Percentiles rank a stretch among this genome's conserved stretches.
phyloP scores from a whole-genome alignment of 805 yeast genomes.

The Maudiozyma saulgeensis region DNA sequence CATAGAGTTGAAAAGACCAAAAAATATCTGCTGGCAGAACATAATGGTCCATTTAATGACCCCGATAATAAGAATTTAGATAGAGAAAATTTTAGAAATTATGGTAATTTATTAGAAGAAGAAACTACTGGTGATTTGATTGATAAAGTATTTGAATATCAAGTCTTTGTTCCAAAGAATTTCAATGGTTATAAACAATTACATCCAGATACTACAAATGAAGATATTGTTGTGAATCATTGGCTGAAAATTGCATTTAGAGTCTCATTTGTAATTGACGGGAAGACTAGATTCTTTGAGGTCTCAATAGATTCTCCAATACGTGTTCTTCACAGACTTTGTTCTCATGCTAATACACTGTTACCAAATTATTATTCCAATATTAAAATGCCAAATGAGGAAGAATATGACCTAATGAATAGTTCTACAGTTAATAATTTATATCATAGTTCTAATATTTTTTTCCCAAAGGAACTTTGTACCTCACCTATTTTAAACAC shows the following conservation, averaged over 20 bases:
- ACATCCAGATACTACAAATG: slow-evolving; percentile 79
- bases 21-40: slow-evolving; percentile 70
- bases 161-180: slow-evolving; percentile 65
- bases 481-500: slow-evolving; percentile 45
- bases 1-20: slow-evolving; percentile 83
- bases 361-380: slow-evolving; percentile 51
- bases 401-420: background rate
- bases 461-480: slow-evolving; percentile 30
- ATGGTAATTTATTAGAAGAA: slow-evolving; percentile 32
- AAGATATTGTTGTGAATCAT: slow-evolving; percentile 76
- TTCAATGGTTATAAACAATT: slow-evolving; percentile 46
- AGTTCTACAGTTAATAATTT: slow-evolving; percentile 6
- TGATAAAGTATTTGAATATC: slow-evolving; percentile 74
- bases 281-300: slow-evolving; percentile 79
- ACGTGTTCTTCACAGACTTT: slow-evolving; percentile 61
- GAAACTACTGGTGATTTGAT: slow-evolving; percentile 44
- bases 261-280: slow-evolving; percentile 51
- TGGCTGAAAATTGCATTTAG: slow-evolving; percentile 87
- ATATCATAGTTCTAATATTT: slow-evolving; percentile 29
- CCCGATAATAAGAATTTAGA: slow-evolving; percentile 11
- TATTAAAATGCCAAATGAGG: background rate
- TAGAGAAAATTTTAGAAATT: slow-evolving; percentile 24
- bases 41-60: slow-evolving; percentile 43
- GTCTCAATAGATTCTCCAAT: slow-evolving; percentile 90
- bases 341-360: slow-evolving; percentile 71